phyloP scores from a whole-genome alignment of 2,329 filamentous ascomycete species.

The Nemania bipapillata region DNA sequence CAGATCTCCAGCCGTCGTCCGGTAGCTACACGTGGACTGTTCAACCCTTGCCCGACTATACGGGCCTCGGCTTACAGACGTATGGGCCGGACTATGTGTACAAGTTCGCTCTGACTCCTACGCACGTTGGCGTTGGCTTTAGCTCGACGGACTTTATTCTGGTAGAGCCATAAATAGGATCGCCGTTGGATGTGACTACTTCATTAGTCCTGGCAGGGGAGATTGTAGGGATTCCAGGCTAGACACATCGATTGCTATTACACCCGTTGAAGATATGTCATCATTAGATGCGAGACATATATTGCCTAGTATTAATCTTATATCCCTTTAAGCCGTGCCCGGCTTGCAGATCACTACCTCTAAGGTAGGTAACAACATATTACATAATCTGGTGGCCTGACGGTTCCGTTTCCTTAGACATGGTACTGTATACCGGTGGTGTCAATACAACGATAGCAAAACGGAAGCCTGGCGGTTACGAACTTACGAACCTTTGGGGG shows the following conservation, averaged over 20 bases:
- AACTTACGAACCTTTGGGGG: no score
- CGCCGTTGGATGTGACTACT: constrained; percentile 28
- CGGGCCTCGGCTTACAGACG: constrained; percentile 29
- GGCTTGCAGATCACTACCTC: constrained; percentile 23
- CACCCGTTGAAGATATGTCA: constrained; percentile 22
- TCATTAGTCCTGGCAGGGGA: constrained; percentile 29
- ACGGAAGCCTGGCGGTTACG: constrained; percentile 23
- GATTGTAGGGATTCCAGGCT: constrained; percentile 26
- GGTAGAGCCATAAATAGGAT: constrained; percentile 31
- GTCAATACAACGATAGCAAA: constrained; percentile 23
- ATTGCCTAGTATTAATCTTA: constrained; percentile 25
- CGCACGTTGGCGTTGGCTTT: constrained; percentile 29
- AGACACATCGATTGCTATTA: constrained; percentile 26
- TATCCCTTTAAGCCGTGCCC: constrained; percentile 19
- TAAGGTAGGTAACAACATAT: constrained; percentile 23
- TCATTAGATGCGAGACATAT: constrained; percentile 13
- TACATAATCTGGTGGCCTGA: constrained; percentile 23
- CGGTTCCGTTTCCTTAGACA: constrained; percentile 16
- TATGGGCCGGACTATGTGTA: constrained; percentile 28
- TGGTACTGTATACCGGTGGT: constrained; percentile 21
- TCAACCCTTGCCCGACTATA: constrained; percentile 27
- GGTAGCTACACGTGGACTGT: constrained; percentile 30
- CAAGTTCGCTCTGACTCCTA: constrained; percentile 28
- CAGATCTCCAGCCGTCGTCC: constrained; percentile 30
- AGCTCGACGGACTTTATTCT: constrained; percentile 27